These are phyloP conservation scores for Metschnikowia peoriensis DNA, from an alignment of 805 yeast species.

Conservation along the genomic window DNA sequence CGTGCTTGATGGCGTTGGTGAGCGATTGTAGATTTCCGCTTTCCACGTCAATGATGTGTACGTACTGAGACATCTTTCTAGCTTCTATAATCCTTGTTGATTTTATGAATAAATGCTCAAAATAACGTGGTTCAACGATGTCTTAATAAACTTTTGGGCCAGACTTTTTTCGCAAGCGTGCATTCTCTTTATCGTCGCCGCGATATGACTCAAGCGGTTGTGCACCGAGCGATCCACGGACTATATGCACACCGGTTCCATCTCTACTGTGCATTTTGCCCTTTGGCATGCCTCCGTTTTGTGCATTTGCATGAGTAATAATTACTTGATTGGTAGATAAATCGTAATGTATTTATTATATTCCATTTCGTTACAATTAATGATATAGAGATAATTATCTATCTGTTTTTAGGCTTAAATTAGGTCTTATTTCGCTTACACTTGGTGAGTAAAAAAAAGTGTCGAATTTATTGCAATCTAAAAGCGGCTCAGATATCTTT, in stretches of 20 bases:
- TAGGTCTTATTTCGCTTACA: too few species aligned
- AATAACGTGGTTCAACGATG: background rate
- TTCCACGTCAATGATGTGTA: constrained; percentile 84
- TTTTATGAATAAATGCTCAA: background rate
- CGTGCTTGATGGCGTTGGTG: constrained; percentile 74
- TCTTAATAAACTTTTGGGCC: background rate
- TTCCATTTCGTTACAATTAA: too few species aligned
- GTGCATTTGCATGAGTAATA: background rate
- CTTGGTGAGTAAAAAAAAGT: too few species aligned
- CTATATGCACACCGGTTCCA: background rate
- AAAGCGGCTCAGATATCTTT: background rate
- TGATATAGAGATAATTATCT: too few species aligned
- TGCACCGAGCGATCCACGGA: background rate
- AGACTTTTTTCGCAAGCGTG: background rate
- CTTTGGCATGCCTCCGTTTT: too few species aligned
- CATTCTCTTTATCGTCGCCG: background rate
- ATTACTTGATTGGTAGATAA: too few species aligned
- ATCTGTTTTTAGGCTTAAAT: too few species aligned
- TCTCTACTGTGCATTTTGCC: background rate
- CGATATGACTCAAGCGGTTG: background rate
- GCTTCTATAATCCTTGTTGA: too few species aligned
- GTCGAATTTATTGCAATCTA: too few species aligned
- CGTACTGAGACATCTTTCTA: constrained; percentile 6
- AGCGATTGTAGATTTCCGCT: constrained; percentile 92
- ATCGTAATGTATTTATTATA: too few species aligned